Evolutionary conservation across 257 asterid genomes (phyloP).

Genomic region (Nicotiana obtusifolia): DNA sequence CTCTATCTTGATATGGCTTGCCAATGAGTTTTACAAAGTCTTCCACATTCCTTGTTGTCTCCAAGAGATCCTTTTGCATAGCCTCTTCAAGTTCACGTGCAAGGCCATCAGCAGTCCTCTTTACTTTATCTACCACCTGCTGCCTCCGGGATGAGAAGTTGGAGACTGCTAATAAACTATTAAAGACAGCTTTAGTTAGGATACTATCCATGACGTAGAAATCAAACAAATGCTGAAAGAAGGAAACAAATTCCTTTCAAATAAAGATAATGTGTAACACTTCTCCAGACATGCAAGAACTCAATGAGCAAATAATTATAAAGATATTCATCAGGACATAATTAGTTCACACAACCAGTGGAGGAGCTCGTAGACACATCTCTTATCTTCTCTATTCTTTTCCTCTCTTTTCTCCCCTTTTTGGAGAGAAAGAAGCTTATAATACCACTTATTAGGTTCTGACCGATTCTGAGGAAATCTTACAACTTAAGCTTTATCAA

Average conservation of each 20-base stretch:
- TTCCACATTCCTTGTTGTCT: constrained; percentile 41
- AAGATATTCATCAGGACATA: background rate
- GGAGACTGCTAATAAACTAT: constrained; percentile 70
- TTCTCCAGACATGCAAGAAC: background rate
- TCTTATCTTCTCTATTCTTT: background rate
- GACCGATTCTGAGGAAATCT: background rate
- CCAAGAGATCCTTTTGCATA: constrained; percentile 72
- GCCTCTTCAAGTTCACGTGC: constrained; percentile 81
- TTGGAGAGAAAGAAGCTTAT: background rate
- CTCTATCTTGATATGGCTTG: constrained; percentile 58
- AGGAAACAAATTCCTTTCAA: background rate
- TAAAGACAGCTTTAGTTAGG: constrained; percentile 18
- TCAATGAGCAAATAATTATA: background rate
- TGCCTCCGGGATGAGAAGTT: constrained; percentile 74
- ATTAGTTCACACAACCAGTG: background rate
- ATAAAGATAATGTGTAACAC: background rate
- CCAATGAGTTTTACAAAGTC: constrained; percentile 46
- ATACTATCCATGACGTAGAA: background rate
- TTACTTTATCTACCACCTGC: constrained; percentile 60
- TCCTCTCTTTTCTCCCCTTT: background rate
- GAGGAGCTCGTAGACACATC: background rate
- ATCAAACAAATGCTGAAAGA: background rate
- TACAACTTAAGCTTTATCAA: background rate
- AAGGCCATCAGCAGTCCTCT: constrained; percentile 66
- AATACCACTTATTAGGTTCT: background rate